Base-by-base conservation (phyloP, 1,139 yeast species). In the Suhomyces chickasaworum region DNA sequence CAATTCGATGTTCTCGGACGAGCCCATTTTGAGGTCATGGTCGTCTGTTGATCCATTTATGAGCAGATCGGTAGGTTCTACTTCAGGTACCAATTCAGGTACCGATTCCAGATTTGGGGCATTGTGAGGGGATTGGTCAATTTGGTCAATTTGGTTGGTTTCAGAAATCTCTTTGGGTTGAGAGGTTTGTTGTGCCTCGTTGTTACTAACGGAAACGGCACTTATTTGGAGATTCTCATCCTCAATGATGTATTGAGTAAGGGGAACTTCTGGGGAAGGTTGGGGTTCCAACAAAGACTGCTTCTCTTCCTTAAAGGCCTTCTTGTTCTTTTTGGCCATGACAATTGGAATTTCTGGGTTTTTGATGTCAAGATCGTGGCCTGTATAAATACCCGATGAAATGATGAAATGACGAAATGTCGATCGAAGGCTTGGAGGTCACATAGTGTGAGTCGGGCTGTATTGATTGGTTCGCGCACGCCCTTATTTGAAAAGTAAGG, bases 1-100 rank as follows among this genome's bases (percentile, higher is more conserved):
- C 32, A 50, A 37, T 32, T 52, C 53, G 22, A 42, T 30, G 42
- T 38, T 31, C 1, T 41, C 38, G 22, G 39, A 13, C 16, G 13
- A 29, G n/a, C 9, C 9, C 32, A 29, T 15, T 21, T 36, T 41
- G 31, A 34, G 31, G 29, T 35, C 44, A 12, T 41, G 39, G 7
- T 30, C 31, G 9, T 23, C 17, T 22, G 39, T 30, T 4, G 17
- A 18, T 2, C 18, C 29, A 8, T 15, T 34, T 3, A 15, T 4
- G 25, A 10, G 23, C 36, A 18, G 36, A 18, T 33, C 36, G 10
- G 21, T 2, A 18, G 22, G 15, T 18, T 18, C 16, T 7, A 21
- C 1, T 7, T 12, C 16, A 10, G 2, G 7, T 9, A 12, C n/a
- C 13, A 21, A 1, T 7, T 12, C 16, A 10, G 2, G 7, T 9